phyloP scores from a whole-genome alignment of 306 rosid genomes.

The Vigna hirtella region DNA sequence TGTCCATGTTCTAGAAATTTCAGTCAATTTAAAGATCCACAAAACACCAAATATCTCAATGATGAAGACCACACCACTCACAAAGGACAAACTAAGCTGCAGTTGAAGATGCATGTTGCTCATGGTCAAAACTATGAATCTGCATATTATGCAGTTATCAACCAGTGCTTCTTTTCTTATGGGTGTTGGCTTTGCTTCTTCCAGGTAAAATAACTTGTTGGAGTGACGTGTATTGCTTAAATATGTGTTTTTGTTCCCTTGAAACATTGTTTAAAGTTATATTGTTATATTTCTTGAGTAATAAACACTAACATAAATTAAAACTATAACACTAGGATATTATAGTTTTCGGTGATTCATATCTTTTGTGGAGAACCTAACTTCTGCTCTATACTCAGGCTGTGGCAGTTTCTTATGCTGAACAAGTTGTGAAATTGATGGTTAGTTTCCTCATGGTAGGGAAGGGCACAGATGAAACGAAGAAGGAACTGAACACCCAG shows the following conservation, averaged over 20 bases:
- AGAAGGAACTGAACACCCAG: neutral
- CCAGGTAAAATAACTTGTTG: slow-evolving; percentile 32
- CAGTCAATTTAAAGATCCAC: neutral
- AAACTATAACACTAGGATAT: neutral
- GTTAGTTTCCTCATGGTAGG: neutral
- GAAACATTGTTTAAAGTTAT: too few species aligned
- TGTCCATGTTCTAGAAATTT: neutral
- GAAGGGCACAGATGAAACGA: slow-evolving; percentile 23
- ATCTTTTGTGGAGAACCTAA: neutral
- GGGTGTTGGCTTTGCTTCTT: slow-evolving; percentile 26
- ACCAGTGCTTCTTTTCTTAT: slow-evolving; percentile 24
- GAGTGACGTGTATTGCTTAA: neutral
- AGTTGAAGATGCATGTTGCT: slow-evolving; percentile 23
- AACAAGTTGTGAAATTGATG: slow-evolving; percentile 21
- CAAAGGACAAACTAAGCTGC: neutral
- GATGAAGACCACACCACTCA: neutral
- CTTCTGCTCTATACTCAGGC: slow-evolving; percentile 27
- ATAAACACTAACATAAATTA: neutral
- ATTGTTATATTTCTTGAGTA: too few species aligned
- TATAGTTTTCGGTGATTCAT: neutral
- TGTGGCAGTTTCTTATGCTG: slow-evolving; percentile 28
- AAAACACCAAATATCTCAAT: neutral
- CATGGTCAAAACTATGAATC: neutral
- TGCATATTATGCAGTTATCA: slow-evolving; percentile 7
- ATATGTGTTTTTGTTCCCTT: neutral